These are phyloP conservation scores for Seiridium cupressi DNA, from an alignment of 2,329 filamentous ascomycete genomes.

Conservation along the genomic window DNA sequence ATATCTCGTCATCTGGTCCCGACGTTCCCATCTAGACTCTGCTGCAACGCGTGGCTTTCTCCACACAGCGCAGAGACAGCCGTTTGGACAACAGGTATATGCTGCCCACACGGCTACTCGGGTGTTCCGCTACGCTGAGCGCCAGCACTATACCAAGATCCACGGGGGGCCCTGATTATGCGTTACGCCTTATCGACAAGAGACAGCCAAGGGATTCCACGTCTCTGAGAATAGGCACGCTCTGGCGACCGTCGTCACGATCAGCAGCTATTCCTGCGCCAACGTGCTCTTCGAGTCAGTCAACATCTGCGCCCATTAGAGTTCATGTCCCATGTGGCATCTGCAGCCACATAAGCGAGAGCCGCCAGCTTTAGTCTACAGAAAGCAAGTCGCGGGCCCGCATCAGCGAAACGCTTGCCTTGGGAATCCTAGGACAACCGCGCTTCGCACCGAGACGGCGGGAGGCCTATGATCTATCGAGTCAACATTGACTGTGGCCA, in stretches of 20 bases:
- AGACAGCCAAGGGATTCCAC: neutral
- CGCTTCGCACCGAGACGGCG: neutral
- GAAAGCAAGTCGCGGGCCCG: neutral
- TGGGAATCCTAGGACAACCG: neutral
- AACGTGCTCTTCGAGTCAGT: neutral
- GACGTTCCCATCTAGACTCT: neutral
- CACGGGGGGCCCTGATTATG: neutral
- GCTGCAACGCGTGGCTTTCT: neutral
- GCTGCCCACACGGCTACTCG: too few species aligned
- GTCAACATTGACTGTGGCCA: neutral
- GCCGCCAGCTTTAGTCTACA: neutral
- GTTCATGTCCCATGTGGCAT: constrained; percentile 4
- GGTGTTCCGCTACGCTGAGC: neutral
- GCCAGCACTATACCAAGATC: neutral
- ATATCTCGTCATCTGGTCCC: neutral
- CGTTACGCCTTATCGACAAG: neutral
- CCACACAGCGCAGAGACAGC: neutral
- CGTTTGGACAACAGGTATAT: neutral
- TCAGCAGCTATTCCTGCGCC: neutral
- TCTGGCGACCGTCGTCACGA: neutral
- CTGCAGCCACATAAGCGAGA: constrained; percentile 1
- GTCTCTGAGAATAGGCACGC: neutral
- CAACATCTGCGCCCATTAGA: neutral
- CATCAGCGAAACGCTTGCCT: neutral
- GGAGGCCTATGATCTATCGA: neutral